Base-by-base conservation (phyloP, 2,329 filamentous ascomycete genomes). In the Phyllosticta ampelicida region DNA sequence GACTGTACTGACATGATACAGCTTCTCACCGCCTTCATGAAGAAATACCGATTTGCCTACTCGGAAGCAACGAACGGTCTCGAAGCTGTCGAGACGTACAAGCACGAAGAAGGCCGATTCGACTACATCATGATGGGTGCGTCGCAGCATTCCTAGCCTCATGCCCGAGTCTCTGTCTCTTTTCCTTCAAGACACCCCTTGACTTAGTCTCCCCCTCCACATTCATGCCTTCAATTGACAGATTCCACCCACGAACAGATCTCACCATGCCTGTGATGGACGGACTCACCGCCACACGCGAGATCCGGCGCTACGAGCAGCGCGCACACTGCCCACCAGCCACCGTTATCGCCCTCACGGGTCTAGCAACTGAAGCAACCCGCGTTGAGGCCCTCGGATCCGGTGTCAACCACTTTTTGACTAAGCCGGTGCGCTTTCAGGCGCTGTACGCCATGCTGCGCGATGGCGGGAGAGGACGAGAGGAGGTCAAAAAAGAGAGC, bases 191-290 rank as follows among this genome's bases (percentile, higher is more conserved):
- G n/a, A n/a, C n/a, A n/a, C n/a, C n/a, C n/a, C n/a, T n/a, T n/a
- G n/a, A n/a, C n/a, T n/a, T n/a, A n/a, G n/a, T 19, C 18, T 26
- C 19, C n/a, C 8, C 4, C 6, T n/a, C 51, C 8, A n/a, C n/a
- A n/a, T n/a, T n/a, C n/a, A 4, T 5, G 5, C 13, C 44, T 16
- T 5, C 21, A 30, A 19, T 20, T 13, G 1, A 8, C 20, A 48
- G 1, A 9, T 18, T n/a, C n/a, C 18, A 44, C 51, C 19, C 20
- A n/a, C 9, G 3, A 13, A 26, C 36, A 67, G 69, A 71, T 49
- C 66, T 71, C 58, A 70, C 68, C 1, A 71, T 71, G 69, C 69
- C 69, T 2, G 64, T 71, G 48, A 68, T 72, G 68, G 69, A 72
- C 59, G 69, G 70, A 0, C 67, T 71, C 63, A 64, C 64, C 8